A percentile compares a stretch with the other conserved stretches of the same genome.
These are phyloP conservation scores for Brassica juncea DNA, from an alignment of 345 rosid species.

Conservation along the genomic window DNA sequence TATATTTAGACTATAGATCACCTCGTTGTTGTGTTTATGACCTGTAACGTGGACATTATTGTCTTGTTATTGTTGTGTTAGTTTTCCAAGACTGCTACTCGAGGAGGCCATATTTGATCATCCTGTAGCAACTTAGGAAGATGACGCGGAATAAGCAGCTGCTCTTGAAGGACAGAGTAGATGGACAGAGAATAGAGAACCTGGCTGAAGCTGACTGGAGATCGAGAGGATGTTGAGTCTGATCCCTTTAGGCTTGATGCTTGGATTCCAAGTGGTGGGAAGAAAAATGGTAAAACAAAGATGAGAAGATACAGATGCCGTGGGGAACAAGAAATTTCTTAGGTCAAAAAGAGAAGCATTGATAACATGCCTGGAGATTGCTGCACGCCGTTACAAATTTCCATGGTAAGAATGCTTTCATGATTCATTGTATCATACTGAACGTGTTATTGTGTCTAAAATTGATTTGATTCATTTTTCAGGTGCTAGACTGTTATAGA, in stretches of 20 bases:
- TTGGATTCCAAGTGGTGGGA: constrained; percentile 53
- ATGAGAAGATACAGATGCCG: constrained; percentile 48
- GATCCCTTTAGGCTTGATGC: constrained; percentile 97
- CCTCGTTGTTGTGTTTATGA: constrained; percentile 4
- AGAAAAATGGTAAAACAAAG: constrained; percentile 63
- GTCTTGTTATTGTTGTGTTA: constrained; percentile 6
- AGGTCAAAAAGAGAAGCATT: constrained; percentile 69
- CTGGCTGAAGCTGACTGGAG: constrained; percentile 45
- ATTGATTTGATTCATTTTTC: no score
- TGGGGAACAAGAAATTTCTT: constrained; percentile 65
- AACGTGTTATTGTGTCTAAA: no score
- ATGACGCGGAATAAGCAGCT: constrained; percentile 77
- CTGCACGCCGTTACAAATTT: no score
- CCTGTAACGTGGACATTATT: not conserved
- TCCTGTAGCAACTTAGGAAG: constrained; percentile 74
- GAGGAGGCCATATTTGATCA: constrained; percentile 68
- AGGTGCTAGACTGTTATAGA: no score
- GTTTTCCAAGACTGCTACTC: constrained; percentile 81
- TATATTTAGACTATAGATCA: not conserved
- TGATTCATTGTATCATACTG: no score
- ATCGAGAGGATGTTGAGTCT: constrained; percentile 49
- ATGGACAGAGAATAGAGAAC: constrained; percentile 34
- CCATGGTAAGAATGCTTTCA: no score
- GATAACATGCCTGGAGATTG: constrained; percentile 60
- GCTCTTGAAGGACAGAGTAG: constrained; percentile 49